Evolutionary conservation across 2,329 filamentous ascomycete species (phyloP), one percentile per base, ranked within the genome.

Genomic region (Dothistroma septosporum): DNA sequence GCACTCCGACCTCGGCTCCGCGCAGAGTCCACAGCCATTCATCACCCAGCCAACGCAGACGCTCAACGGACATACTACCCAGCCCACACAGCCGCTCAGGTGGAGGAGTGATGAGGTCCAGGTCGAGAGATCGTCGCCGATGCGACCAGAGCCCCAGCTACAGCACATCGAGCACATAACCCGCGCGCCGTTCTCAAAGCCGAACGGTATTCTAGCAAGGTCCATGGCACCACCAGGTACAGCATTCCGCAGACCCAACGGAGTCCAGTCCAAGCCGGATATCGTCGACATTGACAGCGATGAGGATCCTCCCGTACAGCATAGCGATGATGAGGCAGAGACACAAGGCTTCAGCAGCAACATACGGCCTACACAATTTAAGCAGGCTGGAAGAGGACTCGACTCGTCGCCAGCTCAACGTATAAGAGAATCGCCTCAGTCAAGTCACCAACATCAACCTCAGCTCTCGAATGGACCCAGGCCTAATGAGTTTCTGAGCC

Each of bases 51-150:
- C 86, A 0, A 14, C 67, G 32, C 66, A 71, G 59, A 57, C 62
- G 33, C 16, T 53, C 22, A 50, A 50, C 5, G 68, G 61, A 16
- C 70, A 63, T 65, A 65, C 70, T 31, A 87, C 64, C 10, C 85
- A 88, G 67, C 84, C 87, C 83, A 11, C 66, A 2, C 64, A 70
- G 53, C 61, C 65, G 10, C 19, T 64, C 14, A 70, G 55, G 19
- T 69, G 58, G 64, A 65, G 70, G 31, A 87, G 84, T 10, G 85
- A 87, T 67, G 67, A 72, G 54, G 79, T 97, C 59, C 92, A 96
- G 74, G 92, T 97, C 2, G 87, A 88, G 32, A 90, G 91, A n/a
- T 97, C 92, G 2, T 97, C 93, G 0, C 92, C 66, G 11, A 56
- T 57, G 14, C 62, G 55, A 54, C 61, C 83, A 61, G 75, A 78